Evolutionary conservation across 2,329 filamentous ascomycete genomes (phyloP), one percentile per base, ranked within the genome.

Genomic region (Trichoderma polysporum): DNA sequence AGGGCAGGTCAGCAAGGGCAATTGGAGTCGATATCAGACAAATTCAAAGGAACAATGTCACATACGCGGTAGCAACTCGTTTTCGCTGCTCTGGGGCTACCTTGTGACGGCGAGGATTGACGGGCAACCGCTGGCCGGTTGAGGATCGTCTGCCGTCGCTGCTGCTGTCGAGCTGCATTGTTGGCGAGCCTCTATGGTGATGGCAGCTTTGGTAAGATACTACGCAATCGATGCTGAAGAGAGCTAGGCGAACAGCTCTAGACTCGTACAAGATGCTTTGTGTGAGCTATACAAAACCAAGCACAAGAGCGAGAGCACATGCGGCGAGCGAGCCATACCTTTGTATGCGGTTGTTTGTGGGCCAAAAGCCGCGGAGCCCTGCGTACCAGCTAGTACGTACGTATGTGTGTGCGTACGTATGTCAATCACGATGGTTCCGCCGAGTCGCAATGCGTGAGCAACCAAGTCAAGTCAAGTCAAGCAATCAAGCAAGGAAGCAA

Each of bases 41-140:
- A 8, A 4, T 6, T 10, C 19, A 9, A 15, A 60, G n/a, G 7
- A 29, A 13, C 9, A 10, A 15, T n/a, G n/a, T 17, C 37, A 71
- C 70, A 65, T 75, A 84, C 83, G 83, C 83, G 65, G 80, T 83
- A 17, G 79, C 77, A 56, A 84, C 83, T 52, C 83, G 79, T 73
- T 84, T 84, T 60, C 83, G 79, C 68, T 82, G 74, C 54, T 82
- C 81, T 4, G 79, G 77, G 27, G 79, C 73, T 58, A 85, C 83
- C 74, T 82, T 82, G 70, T 82, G 79, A 60, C 81, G 78, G 57
- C 83, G 80, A 59, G 82, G 82, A 71, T 85, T 84, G 69, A 84
- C 83, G 31, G 83, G 82, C 69, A 85, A 75, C 62, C 83, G 78
- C 63, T 80, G 74, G 33, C 71, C 71, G 45, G 74, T 15, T 62